Percentiles rank a stretch among this genome's conserved stretches.
Conservation (phyloP, 1,139 yeast species). For the Hyphopichia pseudoburtonii region DNA sequence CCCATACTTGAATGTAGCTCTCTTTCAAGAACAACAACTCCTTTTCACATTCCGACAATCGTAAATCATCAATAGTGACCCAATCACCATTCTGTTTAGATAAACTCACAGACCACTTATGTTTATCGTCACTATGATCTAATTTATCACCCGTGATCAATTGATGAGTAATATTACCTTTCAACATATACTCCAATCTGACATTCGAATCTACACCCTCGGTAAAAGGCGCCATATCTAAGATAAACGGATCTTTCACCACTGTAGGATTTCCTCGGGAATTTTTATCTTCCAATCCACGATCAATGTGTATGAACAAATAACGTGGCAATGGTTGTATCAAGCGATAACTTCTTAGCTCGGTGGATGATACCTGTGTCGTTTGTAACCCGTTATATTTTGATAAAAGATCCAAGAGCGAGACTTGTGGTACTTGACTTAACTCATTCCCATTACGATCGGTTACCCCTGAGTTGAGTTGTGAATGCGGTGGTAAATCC, state of each 20-base stretch:
- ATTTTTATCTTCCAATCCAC: slow-evolving; percentile 37
- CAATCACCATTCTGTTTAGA: slow-evolving; percentile 44
- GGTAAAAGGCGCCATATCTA: slow-evolving; percentile 39
- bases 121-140: slow-evolving; percentile 25
- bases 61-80: slow-evolving; percentile 57
- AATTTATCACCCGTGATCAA: slow-evolving; percentile 17
- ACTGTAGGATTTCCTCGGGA: slow-evolving; percentile 57
- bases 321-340: slow-evolving; percentile 47
- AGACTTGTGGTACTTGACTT: slow-evolving; percentile 54
- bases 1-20: slow-evolving; percentile 71
- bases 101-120: slow-evolving; percentile 56
- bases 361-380: slow-evolving; percentile 16
- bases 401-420: slow-evolving; percentile 43
- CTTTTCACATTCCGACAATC: slow-evolving; percentile 45
- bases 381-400: slow-evolving; percentile 40
- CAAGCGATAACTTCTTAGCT: slow-evolving; percentile 39
- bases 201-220: slow-evolving; percentile 11
- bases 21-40: slow-evolving; percentile 66
- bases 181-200: slow-evolving; percentile 40
- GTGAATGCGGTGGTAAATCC: slow-evolving; percentile 57
- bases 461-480: slow-evolving; percentile 43
- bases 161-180: slow-evolving; percentile 55
- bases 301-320: slow-evolving; percentile 55
- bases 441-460: slow-evolving; percentile 9
- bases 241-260: slow-evolving; percentile 55